Evolutionary conservation across 176 grass and related monocot genomes (phyloP).

Genomic region (Olyra latifolia): DNA sequence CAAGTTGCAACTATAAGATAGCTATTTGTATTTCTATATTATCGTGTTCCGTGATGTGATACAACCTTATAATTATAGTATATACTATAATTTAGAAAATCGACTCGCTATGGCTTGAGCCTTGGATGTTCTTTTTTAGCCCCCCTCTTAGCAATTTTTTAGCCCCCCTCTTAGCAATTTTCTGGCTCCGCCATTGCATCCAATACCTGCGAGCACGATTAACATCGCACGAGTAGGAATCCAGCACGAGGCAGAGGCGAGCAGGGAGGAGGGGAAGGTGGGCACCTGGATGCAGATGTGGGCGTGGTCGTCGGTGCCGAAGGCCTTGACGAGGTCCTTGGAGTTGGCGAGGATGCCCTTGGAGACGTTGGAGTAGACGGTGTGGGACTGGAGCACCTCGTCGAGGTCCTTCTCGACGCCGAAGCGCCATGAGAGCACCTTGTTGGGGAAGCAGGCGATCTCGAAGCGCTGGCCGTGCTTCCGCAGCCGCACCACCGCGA

Average conservation of each 20-base stretch:
- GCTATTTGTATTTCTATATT: no score
- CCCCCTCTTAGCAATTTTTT: no score
- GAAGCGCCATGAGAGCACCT: conserved; percentile 69
- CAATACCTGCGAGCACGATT: no score
- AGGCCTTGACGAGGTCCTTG: conserved; percentile 59
- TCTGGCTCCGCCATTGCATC: no score
- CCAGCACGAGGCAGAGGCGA: neutral
- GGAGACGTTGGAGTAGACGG: conserved; percentile 71
- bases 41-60: no score
- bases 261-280: neutral
- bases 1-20: no score
- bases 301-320: conserved; percentile 65
- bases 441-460: conserved; percentile 88
- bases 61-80: no score
- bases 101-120: no score
- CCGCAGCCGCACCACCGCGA: conserved; percentile 66
- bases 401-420: conserved; percentile 82
- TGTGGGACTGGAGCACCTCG: conserved; percentile 74
- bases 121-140: no score
- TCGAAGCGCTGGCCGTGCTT: conserved; percentile 63
- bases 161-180: no score
- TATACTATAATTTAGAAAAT: no score
- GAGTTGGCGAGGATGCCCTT: conserved; percentile 77
- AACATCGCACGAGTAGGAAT: no score
- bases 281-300: conserved; percentile 64